phyloP scores from a whole-genome alignment of 176 grass and related monocot genomes.

The Poa pratensis region DNA sequence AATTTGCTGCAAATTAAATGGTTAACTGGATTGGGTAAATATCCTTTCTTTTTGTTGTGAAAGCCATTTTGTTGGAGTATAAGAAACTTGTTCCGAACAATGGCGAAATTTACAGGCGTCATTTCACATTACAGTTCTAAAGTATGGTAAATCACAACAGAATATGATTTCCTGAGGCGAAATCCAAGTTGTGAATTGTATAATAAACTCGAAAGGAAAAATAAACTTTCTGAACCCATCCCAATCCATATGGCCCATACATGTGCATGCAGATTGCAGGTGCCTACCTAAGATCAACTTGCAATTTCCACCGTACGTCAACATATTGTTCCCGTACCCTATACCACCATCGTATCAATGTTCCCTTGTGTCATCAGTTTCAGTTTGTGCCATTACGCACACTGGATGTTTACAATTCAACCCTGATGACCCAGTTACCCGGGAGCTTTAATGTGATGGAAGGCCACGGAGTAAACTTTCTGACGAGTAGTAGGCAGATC shows the following conservation, averaged over 20 bases:
- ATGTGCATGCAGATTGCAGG: no score
- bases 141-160: background rate
- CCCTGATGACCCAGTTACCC: background rate
- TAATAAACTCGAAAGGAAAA: no score
- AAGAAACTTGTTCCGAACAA: background rate
- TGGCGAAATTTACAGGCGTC: background rate
- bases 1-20: background rate
- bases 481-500: background rate
- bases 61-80: background rate
- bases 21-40: background rate
- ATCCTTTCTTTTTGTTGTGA: no score
- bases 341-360: background rate
- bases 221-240: no score
- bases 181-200: background rate
- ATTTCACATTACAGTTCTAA: background rate
- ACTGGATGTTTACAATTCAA: background rate
- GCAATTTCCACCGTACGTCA: background rate
- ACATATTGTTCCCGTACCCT: constrained; percentile 26
- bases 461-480: background rate
- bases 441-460: background rate
- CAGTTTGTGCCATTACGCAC: background rate
- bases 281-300: background rate
- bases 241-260: no score
- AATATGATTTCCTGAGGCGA: background rate
- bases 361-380: background rate